Base-by-base conservation (phyloP, 805 yeast genomes). In the Allodekkera sacchari region DNA sequence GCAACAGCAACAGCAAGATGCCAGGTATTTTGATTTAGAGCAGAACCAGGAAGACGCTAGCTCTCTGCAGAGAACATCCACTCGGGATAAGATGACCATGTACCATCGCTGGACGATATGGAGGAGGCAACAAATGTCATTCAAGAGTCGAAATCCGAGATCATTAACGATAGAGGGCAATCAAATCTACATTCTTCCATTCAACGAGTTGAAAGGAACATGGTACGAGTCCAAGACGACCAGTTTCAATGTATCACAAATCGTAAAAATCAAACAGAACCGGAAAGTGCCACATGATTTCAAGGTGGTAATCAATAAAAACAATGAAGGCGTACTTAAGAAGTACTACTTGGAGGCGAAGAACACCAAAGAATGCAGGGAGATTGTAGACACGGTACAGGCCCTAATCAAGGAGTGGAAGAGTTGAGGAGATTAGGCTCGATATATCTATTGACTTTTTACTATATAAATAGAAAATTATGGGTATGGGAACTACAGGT, bases 141-240 rank as follows among this genome's bases (percentile, higher is more conserved):
- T 89, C 42, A 73, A 82, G 36, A 76, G 75, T 35, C 68, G 87
- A 33, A 83, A 83, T 38, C 94, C 87, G 45, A 74, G 92, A 45
- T 73, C 87, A 1, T 63, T 89, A 20, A 87, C 92, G 1, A 73
- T 89, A 23, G 97, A 89, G 55, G 97, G 96, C n/a, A 95, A 85
- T 45, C 87, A 85, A 47, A 74, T 89, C 10, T 89, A 88, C 47
- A 71, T 89, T 30, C 74, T 84, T 46, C 96, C 96, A 0, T 78
- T 87, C 6, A 85, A 83, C 44, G 89, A 83, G 37, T 66, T 74
- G 36, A 72, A 55, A 30, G 59, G 59, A 13, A 48, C 70, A 43
- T 73, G 84, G 71, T 74, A 81, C 45, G 92, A 52, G 6, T 50
- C 81, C 43, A 88, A 88, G 50, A 88, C 95, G 0, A 75, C 87